These are phyloP conservation scores for Glutinoglossum americanum DNA, from an alignment of 495 filamentous ascomycete species.

Conservation along the genomic window DNA sequence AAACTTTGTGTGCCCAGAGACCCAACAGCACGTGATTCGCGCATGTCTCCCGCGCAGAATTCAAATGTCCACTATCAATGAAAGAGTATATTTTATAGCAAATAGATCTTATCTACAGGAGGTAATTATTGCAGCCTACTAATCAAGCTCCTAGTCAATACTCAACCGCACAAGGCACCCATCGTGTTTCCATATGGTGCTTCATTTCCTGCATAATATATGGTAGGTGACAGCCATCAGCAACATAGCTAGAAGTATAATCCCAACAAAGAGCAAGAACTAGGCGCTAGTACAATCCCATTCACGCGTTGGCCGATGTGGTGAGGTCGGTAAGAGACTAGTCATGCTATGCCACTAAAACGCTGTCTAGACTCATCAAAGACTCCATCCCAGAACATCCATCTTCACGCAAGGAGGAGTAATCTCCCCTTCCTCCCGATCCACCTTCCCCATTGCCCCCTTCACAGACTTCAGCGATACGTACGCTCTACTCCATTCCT, in stretches of 20 bases:
- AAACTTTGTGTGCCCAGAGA: too few species aligned
- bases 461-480: conserved; percentile 1
- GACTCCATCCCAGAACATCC: conserved; percentile 1
- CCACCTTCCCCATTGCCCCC: conserved; percentile 1
- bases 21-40: too few species aligned
- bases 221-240: too few species aligned
- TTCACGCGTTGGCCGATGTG: too few species aligned
- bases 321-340: neutral
- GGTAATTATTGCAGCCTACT: too few species aligned
- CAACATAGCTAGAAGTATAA: neutral
- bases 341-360: neutral
- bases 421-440: neutral
- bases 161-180: neutral
- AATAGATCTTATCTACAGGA: neutral
- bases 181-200: too few species aligned
- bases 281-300: too few species aligned
- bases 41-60: too few species aligned
- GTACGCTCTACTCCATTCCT: conserved; percentile 1
- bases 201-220: too few species aligned
- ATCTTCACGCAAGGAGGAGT: neutral
- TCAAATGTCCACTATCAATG: too few species aligned
- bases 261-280: too few species aligned
- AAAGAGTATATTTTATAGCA: neutral
- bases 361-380: neutral
- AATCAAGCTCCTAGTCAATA: neutral